phyloP scores from a whole-genome alignment of 345 rosid genomes.

The Luvunga scandens region DNA sequence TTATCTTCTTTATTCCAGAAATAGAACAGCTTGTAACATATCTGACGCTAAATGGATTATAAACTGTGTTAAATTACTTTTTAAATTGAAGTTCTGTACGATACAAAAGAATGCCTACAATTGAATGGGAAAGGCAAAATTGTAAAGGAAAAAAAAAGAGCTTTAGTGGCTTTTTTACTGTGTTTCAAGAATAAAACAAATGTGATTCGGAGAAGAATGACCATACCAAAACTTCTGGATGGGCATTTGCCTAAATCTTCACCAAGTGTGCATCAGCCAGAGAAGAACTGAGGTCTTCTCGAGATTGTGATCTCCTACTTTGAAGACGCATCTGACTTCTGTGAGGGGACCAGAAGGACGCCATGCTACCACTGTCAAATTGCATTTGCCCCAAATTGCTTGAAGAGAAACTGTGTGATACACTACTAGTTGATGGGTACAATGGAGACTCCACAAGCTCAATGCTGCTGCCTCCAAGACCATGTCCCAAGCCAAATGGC shows the following conservation, averaged over 20 bases:
- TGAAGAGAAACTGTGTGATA: constrained; percentile 87
- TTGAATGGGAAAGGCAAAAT: constrained; percentile 7
- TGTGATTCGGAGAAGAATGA: constrained; percentile 14
- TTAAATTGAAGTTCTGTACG: neutral
- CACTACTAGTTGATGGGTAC: constrained; percentile 70
- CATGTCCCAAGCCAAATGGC: constrained; percentile 71
- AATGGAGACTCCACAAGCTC: constrained; percentile 75
- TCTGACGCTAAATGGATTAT: neutral
- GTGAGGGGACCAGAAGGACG: constrained; percentile 84
- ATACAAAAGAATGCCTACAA: constrained; percentile 22
- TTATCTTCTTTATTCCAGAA: neutral
- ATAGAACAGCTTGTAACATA: constrained; percentile 7
- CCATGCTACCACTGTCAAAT: constrained; percentile 55
- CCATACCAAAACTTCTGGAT: constrained; percentile 36
- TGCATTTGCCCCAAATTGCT: constrained; percentile 94
- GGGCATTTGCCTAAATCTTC: constrained; percentile 51
- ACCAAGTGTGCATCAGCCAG: constrained; percentile 69
- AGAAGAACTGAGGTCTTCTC: constrained; percentile 94
- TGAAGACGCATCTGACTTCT: constrained; percentile 93
- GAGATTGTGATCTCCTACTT: constrained; percentile 96
- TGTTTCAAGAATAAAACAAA: neutral
- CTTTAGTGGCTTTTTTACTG: constrained; percentile 4
- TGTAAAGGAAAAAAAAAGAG: neutral
- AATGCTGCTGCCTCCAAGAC: constrained; percentile 59
- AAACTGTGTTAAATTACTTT: constrained; percentile 8